phyloP scores from a whole-genome alignment of 768 basidiomycete genomes.

The Naematelia aurantialba region DNA sequence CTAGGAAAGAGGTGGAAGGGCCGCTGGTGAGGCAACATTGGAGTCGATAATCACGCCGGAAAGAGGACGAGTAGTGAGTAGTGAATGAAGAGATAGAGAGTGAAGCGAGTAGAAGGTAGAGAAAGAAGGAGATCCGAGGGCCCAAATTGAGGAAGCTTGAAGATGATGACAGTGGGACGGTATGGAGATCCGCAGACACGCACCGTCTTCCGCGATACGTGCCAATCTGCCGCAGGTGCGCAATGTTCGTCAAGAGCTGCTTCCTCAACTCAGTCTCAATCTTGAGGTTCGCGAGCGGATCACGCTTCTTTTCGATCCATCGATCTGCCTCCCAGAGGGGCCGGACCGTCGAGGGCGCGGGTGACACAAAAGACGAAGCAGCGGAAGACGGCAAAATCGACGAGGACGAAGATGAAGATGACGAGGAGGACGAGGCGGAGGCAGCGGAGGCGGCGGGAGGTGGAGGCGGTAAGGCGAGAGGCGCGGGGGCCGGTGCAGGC shows the following conservation, averaged over 20 bases:
- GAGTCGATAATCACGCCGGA: neutral
- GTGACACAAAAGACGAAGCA: neutral
- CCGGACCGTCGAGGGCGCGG: neutral
- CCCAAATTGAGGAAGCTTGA: neutral
- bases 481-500: conserved; percentile 62
- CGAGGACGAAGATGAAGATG: neutral
- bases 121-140: neutral
- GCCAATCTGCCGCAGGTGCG: conserved; percentile 87
- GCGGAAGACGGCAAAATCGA: neutral
- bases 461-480: conserved; percentile 58
- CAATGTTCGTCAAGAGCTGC: conserved; percentile 82
- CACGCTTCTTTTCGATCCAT: conserved; percentile 41
- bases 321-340: neutral
- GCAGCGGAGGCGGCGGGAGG: neutral
- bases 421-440: neutral
- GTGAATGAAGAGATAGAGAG: neutral
- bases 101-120: neutral
- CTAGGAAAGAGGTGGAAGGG: no score
- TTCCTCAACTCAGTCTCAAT: conserved; percentile 83
- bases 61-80: neutral
- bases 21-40: no score
- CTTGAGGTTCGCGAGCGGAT: conserved; percentile 69
- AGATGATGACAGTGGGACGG: neutral
- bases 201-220: conserved; percentile 81
- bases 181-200: no score